Evolutionary conservation across 495 filamentous ascomycete species (phyloP).

Genomic region (Penicillium lividum): DNA sequence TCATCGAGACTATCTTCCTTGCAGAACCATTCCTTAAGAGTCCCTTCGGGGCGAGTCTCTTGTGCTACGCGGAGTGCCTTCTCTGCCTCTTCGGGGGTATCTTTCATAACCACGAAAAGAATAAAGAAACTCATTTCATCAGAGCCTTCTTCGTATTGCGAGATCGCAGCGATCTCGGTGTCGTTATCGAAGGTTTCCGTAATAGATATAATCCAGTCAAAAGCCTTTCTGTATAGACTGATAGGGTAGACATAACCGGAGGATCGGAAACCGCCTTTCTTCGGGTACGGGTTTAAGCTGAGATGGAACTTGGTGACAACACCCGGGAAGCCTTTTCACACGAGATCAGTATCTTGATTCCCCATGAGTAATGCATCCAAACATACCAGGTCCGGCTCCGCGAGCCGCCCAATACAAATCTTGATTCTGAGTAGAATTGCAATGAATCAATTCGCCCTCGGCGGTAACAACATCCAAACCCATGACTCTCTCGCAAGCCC

Average conservation of each 20-base stretch:
- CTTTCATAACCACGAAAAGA: slow-evolving; percentile 44
- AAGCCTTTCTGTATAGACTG: slow-evolving; percentile 38
- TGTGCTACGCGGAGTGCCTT: slow-evolving; percentile 35
- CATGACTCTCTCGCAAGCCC: slow-evolving; percentile 51
- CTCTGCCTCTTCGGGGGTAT: slow-evolving; percentile 30
- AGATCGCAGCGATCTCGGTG: slow-evolving; percentile 46
- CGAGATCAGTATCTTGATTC: not conserved
- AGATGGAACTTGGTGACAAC: slow-evolving; percentile 52
- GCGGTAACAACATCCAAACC: slow-evolving; percentile 53
- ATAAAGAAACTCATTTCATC: slow-evolving; percentile 37
- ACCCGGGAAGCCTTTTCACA: slow-evolving; percentile 43
- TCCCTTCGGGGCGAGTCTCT: slow-evolving; percentile 33
- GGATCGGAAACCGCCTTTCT: slow-evolving; percentile 32
- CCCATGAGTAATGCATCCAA: not conserved
- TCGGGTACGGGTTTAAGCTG: slow-evolving; percentile 27
- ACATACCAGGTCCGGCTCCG: slow-evolving; percentile 48
- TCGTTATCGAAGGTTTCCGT: slow-evolving; percentile 37
- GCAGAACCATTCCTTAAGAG: slow-evolving; percentile 33
- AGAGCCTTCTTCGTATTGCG: slow-evolving; percentile 26
- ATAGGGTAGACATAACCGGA: slow-evolving; percentile 48
- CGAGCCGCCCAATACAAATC: slow-evolving; percentile 54
- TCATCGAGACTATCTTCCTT: slow-evolving; percentile 39
- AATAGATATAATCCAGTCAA: slow-evolving; percentile 45
- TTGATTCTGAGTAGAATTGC: slow-evolving; percentile 39
- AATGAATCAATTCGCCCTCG: slow-evolving; percentile 33